Base-by-base conservation (phyloP, 805 yeast genomes). In the Candida rishiriensis region DNA sequence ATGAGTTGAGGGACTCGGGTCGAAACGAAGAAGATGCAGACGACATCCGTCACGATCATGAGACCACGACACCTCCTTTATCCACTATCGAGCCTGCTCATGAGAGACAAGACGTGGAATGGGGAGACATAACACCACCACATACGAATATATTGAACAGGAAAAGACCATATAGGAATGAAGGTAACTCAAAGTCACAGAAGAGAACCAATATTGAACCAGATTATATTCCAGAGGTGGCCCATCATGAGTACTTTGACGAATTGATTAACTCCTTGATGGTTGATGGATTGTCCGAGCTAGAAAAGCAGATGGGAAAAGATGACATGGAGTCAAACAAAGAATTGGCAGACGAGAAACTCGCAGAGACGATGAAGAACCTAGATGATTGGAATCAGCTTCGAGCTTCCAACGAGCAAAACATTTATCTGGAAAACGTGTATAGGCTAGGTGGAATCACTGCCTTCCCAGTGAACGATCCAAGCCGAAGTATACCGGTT, bases 371-470 rank as follows among this genome's bases (percentile, higher is more conserved):
- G 43, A 41, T 38, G 26, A 43, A 16, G 39, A 49, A 9, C 52
- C 37, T 30, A 36, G 43, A 10, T 21, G 39, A n/a, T 28, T 52
- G 30, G 49, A 44, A 39, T 42, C 31, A 10, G 57, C 57, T 26
- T 17, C 55, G 29, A 49, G 56, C 29, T 66, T 66, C 11, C 63
- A 36, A 32, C 13, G 15, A 12, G 10, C 17, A 26, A 2, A 30
- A 63, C 38, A 68, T 73, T 33, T 59, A 69, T 36, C 53, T 66
- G 37, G 83, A 78, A 47, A 76, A 75, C 49, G 59, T 75, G 15
- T 68, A 65, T 43, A 53, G 83, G 41, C 53, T 76, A 44, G 73
- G 69, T 7, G 81, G 81, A 1, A 53, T 73, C 29, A 76, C 82
- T 0, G 73, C 73, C 0, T 78, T 78, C 43, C 78, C 79, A 0